A percentile compares a stretch with the other conserved stretches of the same genome.
These are phyloP conservation scores for Sporobolomyces pararoseus DNA, from an alignment of 768 basidiomycete genomes.

Conservation along the genomic window DNA sequence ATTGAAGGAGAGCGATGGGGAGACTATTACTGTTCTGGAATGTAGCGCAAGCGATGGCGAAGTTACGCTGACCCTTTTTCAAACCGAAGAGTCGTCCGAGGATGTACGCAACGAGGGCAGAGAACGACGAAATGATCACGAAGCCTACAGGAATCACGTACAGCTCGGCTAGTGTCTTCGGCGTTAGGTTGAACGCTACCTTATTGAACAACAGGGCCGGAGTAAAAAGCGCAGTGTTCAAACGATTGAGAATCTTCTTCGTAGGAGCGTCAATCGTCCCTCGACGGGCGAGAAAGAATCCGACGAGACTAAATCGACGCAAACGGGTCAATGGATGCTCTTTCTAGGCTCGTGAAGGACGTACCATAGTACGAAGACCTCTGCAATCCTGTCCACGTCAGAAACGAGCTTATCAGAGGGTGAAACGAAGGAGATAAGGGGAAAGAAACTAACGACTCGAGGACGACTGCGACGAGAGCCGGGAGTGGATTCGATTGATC, in stretches of 20 bases:
- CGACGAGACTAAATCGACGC: constrained; percentile 30
- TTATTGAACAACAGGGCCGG: constrained; percentile 45
- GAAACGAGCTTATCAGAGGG: not conserved
- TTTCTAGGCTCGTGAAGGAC: not conserved
- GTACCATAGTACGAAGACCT: constrained; percentile 40
- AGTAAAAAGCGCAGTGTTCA: constrained; percentile 80
- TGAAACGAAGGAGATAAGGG: not conserved
- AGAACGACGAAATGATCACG: constrained; percentile 66
- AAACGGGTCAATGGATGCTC: not conserved
- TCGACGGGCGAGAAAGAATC: constrained; percentile 62
- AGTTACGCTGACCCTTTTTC: constrained; percentile 70
- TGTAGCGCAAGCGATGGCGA: constrained; percentile 45
- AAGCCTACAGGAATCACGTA: constrained; percentile 76
- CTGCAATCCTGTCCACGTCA: constrained; percentile 20
- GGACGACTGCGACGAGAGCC: constrained; percentile 27
- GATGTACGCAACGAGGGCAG: constrained; percentile 63
- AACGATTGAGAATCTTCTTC: constrained; percentile 57
- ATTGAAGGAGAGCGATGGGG: constrained; percentile 78
- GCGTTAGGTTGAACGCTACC: constrained; percentile 84
- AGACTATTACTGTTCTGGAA: constrained; percentile 84
- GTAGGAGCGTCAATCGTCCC: constrained; percentile 84
- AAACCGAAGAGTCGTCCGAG: constrained; percentile 65
- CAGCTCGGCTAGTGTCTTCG: constrained; percentile 73
- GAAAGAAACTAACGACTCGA: constrained; percentile 24
- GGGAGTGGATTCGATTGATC: constrained; percentile 13